Evolutionary conservation across 495 filamentous ascomycete genomes (phyloP).

Genomic region (Aspergillus bertholletiae): DNA sequence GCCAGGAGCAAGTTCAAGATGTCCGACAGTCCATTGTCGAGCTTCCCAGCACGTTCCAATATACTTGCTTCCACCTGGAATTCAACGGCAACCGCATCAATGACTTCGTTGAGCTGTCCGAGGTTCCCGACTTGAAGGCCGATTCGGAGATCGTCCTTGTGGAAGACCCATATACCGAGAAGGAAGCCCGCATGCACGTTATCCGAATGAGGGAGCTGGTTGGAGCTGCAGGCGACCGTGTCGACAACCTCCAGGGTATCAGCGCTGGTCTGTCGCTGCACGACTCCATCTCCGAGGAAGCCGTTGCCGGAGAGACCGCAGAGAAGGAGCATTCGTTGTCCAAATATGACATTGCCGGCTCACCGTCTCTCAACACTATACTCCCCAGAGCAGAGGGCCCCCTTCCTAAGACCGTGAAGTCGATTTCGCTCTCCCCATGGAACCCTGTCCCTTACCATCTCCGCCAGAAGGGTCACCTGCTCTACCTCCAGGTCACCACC

Average conservation of each 20-base stretch:
- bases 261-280: conserved; percentile 84
- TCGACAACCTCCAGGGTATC: conserved; percentile 85
- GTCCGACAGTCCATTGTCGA: conserved; percentile 96
- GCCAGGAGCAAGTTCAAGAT: conserved; percentile 95
- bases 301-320: conserved; percentile 30
- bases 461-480: conserved; percentile 84
- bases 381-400: conserved; percentile 60
- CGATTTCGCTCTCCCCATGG: conserved; percentile 86
- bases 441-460: conserved; percentile 92
- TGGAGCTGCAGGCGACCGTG: conserved; percentile 82
- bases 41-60: conserved; percentile 87
- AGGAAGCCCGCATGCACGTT: conserved; percentile 93
- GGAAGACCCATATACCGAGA: conserved; percentile 97
- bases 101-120: conserved; percentile 90
- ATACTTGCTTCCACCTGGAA: conserved; percentile 98
- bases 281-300: conserved; percentile 62
- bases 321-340: conserved; percentile 55
- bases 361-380: conserved; percentile 64
- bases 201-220: conserved; percentile 88
- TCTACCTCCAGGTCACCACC: conserved; percentile 85
- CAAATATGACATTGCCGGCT: conserved; percentile 72
- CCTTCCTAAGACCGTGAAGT: conserved; percentile 83
- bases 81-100: conserved; percentile 82
- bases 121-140: conserved; percentile 72
- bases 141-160: conserved; percentile 76